Percentiles rank a stretch among this genome's conserved stretches.
phyloP scores from a whole-genome alignment of 805 yeast genomes.

The Teunomyces cretensis region DNA sequence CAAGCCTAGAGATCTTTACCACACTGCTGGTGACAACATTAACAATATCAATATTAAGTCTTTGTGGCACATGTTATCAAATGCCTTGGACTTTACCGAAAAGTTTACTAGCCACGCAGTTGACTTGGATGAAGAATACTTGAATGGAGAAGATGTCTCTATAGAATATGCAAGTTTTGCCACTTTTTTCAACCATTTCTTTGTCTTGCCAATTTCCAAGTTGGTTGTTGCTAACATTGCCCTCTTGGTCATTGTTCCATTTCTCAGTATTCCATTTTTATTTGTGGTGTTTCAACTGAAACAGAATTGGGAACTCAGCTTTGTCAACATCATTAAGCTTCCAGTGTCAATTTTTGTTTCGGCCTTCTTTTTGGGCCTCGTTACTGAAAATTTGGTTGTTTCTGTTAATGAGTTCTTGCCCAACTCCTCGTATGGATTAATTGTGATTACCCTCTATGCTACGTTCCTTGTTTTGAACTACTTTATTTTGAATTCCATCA shows the following conservation, averaged over 20 bases:
- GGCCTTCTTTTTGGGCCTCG: slow-evolving; percentile 24
- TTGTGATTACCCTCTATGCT: slow-evolving; percentile 40
- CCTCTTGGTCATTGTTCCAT: slow-evolving; percentile 55
- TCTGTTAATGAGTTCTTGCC: slow-evolving; percentile 32
- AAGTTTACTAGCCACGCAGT: slow-evolving; percentile 37
- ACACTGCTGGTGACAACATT: slow-evolving; percentile 72
- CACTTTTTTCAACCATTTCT: slow-evolving; percentile 60
- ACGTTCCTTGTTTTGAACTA: slow-evolving; percentile 55
- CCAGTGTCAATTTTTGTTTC: slow-evolving; percentile 59
- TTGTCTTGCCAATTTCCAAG: slow-evolving; percentile 52
- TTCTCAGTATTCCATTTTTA: slow-evolving; percentile 47
- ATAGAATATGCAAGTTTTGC: slow-evolving; percentile 55
- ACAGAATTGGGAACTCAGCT: slow-evolving; percentile 44
- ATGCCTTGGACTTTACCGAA: slow-evolving; percentile 58
- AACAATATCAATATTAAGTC: slow-evolving; percentile 63
- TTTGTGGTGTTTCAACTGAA: slow-evolving; percentile 45
- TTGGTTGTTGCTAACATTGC: slow-evolving; percentile 54
- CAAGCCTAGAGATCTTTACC: slow-evolving; percentile 81
- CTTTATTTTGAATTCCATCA: slow-evolving; percentile 48
- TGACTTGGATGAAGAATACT: slow-evolving; percentile 30
- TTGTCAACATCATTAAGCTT: slow-evolving; percentile 49
- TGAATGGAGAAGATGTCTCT: slow-evolving; percentile 3
- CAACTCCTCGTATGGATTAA: slow-evolving; percentile 42
- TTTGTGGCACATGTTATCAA: slow-evolving; percentile 81
- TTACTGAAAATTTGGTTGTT: slow-evolving; percentile 17